Conservation (phyloP, 202 grass and related monocot species). For the Alloteropsis angusta region DNA sequence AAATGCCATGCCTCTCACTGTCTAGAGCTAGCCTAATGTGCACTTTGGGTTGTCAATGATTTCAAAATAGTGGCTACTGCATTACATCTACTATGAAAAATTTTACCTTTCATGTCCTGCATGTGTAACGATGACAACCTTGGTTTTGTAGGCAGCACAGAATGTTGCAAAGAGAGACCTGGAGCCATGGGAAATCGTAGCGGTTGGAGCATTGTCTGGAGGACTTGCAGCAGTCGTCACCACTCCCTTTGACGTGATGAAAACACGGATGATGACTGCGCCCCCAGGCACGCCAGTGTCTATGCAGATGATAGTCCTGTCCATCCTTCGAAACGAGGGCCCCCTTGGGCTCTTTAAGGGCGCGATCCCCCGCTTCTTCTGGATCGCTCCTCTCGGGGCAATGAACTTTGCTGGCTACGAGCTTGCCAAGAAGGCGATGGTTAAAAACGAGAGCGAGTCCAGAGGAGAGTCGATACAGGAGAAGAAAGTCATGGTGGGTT, state of each 20-base stretch:
- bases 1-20: not conserved
- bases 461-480: not conserved
- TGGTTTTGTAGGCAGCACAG: constrained; percentile 49
- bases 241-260: constrained; percentile 97
- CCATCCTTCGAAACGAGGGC: constrained; percentile 75
- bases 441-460: constrained; percentile 29
- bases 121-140: not conserved
- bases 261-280: constrained; percentile 95
- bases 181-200: constrained; percentile 84
- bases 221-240: constrained; percentile 83
- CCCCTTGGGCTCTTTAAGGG: constrained; percentile 88
- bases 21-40: too few relatives aligned
- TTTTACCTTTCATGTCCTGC: too few relatives aligned
- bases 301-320: constrained; percentile 80
- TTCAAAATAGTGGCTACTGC: too few relatives aligned
- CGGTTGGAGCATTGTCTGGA: constrained; percentile 78
- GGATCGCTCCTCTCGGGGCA: constrained; percentile 91
- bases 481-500: constrained; percentile 19
- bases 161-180: constrained; percentile 63
- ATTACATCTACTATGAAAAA: too few relatives aligned
- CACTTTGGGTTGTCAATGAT: too few relatives aligned
- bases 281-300: constrained; percentile 67
- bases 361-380: constrained; percentile 80
- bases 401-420: constrained; percentile 99
- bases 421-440: constrained; percentile 87